Percentiles rank a stretch among this genome's conserved stretches.
phyloP scores from a whole-genome alignment of 768 basidiomycete genomes.

The Xerocomus potaroensis region DNA sequence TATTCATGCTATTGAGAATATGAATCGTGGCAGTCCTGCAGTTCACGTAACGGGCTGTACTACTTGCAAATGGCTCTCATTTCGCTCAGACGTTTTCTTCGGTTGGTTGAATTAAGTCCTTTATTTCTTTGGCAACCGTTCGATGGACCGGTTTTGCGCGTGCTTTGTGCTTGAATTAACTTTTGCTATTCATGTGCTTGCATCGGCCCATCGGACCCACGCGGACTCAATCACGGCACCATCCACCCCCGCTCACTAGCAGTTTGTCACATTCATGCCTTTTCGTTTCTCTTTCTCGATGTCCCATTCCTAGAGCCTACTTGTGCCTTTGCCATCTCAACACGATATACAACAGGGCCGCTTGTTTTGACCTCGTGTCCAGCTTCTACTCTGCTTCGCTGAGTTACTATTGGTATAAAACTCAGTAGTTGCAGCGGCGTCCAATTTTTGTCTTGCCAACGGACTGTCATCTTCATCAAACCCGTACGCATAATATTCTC shows the following conservation, averaged over 20 bases:
- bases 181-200: slow-evolving; percentile 14
- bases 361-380: slow-evolving; percentile 33
- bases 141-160: no score
- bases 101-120: no score
- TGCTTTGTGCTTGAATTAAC: slow-evolving; percentile 9
- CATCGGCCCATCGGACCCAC: slow-evolving; percentile 16
- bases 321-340: slow-evolving; percentile 24
- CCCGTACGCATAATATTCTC: slow-evolving; percentile 14
- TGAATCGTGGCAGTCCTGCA: slow-evolving; percentile 17
- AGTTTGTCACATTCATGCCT: slow-evolving; percentile 7
- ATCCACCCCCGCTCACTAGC: slow-evolving; percentile 1
- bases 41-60: slow-evolving; percentile 30
- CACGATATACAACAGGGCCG: slow-evolving; percentile 27
- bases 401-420: slow-evolving; percentile 39
- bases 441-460: slow-evolving; percentile 37
- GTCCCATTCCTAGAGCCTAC: slow-evolving; percentile 12
- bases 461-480: slow-evolving; percentile 30
- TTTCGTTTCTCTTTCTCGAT: no score
- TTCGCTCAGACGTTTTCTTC: no score
- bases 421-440: slow-evolving; percentile 36
- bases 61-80: no score
- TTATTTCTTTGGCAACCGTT: no score
- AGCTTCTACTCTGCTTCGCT: slow-evolving; percentile 38
- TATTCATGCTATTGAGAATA: slow-evolving; percentile 1
- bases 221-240: slow-evolving; percentile 23